phyloP scores from a whole-genome alignment of 306 rosid species.

The Lathyrus tuberosus region DNA sequence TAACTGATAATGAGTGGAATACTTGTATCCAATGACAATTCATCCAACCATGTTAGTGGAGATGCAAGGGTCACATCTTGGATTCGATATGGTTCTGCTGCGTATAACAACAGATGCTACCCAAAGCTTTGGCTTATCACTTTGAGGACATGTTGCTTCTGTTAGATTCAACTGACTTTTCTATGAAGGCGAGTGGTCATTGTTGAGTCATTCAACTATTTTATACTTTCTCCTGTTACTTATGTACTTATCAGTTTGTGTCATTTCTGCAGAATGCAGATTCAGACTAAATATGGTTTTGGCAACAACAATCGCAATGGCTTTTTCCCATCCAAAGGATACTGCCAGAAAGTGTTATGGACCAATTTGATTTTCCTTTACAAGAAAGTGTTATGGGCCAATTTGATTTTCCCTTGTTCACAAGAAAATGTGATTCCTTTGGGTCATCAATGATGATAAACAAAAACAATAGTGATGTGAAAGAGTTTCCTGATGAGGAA shows the following conservation, averaged over 20 bases:
- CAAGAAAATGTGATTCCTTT: neutral
- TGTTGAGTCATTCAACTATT: neutral
- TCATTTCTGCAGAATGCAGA: neutral
- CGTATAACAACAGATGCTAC: neutral
- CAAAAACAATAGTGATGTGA: neutral
- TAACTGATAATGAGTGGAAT: neutral
- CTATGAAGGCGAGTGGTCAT: neutral
- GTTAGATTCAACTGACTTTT: neutral
- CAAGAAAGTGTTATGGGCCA: no score
- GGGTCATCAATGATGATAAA: no score
- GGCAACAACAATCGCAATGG: no score
- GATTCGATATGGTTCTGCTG: neutral
- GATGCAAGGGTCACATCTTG: neutral
- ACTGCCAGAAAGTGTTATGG: no score
- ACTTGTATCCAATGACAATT: neutral
- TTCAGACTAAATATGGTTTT: neutral
- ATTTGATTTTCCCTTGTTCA: no score
- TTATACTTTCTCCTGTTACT: neutral
- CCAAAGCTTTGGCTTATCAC: neutral
- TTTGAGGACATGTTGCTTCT: neutral
- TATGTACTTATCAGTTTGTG: neutral
- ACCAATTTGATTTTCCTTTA: no score
- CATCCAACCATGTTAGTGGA: neutral
- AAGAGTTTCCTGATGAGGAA: neutral
- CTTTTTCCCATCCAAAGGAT: no score